phyloP scores from a whole-genome alignment of 2,329 filamentous ascomycete species.

The Alternaria atra region DNA sequence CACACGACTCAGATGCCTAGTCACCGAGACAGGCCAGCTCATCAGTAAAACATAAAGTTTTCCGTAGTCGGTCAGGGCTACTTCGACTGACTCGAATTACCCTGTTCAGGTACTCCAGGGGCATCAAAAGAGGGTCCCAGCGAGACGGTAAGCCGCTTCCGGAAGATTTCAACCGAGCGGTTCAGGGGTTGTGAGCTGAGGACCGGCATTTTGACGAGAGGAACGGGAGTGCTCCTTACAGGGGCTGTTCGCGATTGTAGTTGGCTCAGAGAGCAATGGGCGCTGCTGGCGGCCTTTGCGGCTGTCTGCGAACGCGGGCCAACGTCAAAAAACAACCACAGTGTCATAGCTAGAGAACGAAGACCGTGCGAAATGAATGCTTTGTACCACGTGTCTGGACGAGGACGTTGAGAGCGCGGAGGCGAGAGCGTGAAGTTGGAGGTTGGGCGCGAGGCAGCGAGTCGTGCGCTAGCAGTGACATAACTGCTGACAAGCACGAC shows the following conservation, averaged over 20 bases:
- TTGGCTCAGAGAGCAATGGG: conserved; percentile 5
- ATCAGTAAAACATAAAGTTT: conserved; percentile 2
- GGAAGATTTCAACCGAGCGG: conserved; percentile 22
- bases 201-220: conserved; percentile 7
- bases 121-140: conserved; percentile 8
- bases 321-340: conserved; percentile 8
- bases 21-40: background rate
- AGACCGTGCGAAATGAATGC: background rate
- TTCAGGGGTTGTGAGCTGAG: conserved; percentile 19
- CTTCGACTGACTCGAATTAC: conserved; percentile 15
- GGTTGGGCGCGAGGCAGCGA: conserved; percentile 12
- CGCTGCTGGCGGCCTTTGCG: conserved; percentile 7
- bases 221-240: conserved; percentile 1
- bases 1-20: conserved; percentile 13
- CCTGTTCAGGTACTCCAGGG: conserved; percentile 9
- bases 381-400: conserved; percentile 9
- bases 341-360: background rate
- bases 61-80: conserved; percentile 2
- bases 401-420: conserved; percentile 16
- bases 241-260: background rate
- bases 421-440: conserved; percentile 3
- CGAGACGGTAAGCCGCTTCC: conserved; percentile 16
- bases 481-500: background rate
- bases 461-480: conserved; percentile 20
- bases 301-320: conserved; percentile 11